phyloP scores from a whole-genome alignment of 108 stramenopile species.

The Pseudonitzschia multistriata region DNA sequence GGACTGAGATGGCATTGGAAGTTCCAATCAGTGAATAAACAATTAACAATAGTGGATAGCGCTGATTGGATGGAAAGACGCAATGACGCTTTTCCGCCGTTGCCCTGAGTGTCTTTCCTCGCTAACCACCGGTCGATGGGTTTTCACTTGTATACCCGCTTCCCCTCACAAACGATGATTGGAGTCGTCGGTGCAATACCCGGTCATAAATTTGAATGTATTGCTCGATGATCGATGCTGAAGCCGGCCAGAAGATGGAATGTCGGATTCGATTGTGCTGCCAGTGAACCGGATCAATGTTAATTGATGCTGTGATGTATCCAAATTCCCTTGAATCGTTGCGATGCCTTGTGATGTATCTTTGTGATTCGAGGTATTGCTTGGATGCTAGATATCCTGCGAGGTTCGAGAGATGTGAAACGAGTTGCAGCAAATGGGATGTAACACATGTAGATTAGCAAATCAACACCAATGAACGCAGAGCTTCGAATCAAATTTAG shows the following conservation, averaged over 20 bases:
- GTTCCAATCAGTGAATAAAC: not conserved
- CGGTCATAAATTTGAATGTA: not conserved
- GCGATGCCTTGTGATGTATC: not conserved
- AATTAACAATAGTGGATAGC: not conserved
- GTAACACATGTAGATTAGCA: not conserved
- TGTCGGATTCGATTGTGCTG: not conserved
- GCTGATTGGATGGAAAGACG: not conserved
- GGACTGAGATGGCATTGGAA: slow-evolving; percentile 43
- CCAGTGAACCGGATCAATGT: not conserved
- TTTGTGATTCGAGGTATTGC: not conserved
- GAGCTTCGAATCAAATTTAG: not conserved
- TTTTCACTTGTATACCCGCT: not conserved
- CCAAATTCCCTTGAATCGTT: not conserved
- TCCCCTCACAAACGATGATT: not conserved
- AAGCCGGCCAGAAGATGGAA: not conserved
- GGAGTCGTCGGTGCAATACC: not conserved
- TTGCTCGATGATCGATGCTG: not conserved
- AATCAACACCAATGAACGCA: not conserved
- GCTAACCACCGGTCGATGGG: not conserved
- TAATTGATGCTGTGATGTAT: not conserved
- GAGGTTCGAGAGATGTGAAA: slow-evolving; percentile 9
- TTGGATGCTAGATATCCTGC: not conserved
- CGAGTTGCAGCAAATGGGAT: not conserved
- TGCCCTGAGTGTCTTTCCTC: not conserved
- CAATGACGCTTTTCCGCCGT: not conserved